Base-by-base conservation (phyloP, 805 yeast species). In the Candida sonorensis region DNA sequence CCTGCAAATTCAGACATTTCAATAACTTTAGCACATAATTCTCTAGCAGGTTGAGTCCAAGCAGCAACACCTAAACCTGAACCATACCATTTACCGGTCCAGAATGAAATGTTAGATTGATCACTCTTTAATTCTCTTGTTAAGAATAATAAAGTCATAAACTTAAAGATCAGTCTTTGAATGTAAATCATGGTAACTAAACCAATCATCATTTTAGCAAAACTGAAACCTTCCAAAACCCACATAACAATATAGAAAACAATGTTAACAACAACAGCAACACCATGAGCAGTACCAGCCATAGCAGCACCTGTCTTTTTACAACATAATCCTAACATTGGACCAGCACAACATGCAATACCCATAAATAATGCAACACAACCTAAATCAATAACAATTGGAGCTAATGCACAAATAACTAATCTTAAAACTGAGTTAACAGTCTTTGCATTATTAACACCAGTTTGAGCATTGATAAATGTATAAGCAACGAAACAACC, bases 61-160 rank as follows among this genome's bases (percentile, higher is more conserved):
- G 97, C 95, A 73, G 81, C 77, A 76, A 80, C 77, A 38, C 97
- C 98, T 62, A 90, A 65, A 54, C 95, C 92, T 39, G 84, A 70
- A 38, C 94, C 92, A 61, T 88, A 87, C 99, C 99, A 92, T 64
- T 87, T 88, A 72, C 99, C 99, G 37, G 95, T 84, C 99, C 99
- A 92, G 94, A 94, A 92, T 18, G 98, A 97, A 49, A 94, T 82
- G 67, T 92, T 92, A 23, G 97, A 70, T 55, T 80, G 85, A 64
- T 90, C 97, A 51, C 83, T 84, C 78, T 86, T 86, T 71, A 87
- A 87, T 67, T 92, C 99, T 69, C 98, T 79, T 33, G 97, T 85
- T 55, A 94, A 69, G 61, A 79, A 66, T 45, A 76, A 61, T 33
- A 81, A 66, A 9, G 95, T 84, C 69, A 92, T 68, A 50, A 81